These are phyloP conservation scores for Hydrangea macrophylla DNA, from an alignment of 148 eudicot genomes.

Conservation along the genomic window DNA sequence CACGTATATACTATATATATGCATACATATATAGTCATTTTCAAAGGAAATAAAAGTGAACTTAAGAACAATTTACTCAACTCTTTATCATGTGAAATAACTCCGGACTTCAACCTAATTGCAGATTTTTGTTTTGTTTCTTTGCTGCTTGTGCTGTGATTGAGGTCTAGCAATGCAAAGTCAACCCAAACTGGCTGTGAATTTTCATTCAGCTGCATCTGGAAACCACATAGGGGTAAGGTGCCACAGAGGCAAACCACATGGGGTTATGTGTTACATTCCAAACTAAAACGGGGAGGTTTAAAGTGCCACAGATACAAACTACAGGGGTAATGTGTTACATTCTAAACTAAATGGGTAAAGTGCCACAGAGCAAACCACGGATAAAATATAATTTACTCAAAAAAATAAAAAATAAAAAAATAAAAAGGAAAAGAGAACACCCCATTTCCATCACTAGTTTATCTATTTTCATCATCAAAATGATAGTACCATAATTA, in stretches of 20 bases:
- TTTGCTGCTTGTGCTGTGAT: conserved; percentile 13
- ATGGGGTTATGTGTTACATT: no score
- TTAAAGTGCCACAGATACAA: no score
- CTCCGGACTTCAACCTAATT: conserved; percentile 45
- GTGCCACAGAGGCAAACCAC: no score
- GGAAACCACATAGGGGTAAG: no score
- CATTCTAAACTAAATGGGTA: no score
- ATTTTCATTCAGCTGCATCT: conserved; percentile 70
- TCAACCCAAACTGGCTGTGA: conserved; percentile 70
- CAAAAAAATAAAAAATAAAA: no score
- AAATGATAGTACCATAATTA: neutral
- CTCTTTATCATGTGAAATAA: conserved; percentile 56
- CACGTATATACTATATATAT: no score
- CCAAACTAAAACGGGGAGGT: no score
- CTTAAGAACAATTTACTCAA: conserved; percentile 34
- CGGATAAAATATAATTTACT: no score
- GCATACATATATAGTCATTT: neutral
- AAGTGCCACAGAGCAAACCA: no score
- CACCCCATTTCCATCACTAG: neutral
- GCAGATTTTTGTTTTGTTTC: conserved; percentile 25
- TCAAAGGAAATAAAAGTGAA: conserved; percentile 7
- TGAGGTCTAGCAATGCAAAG: conserved; percentile 27
- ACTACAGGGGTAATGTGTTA: no score
- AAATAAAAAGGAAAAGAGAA: no score
- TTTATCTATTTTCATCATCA: neutral